Percentiles rank a stretch among this genome's conserved stretches.
phyloP scores from a whole-genome alignment of 257 asterid species.

The Solanum tacnaense region DNA sequence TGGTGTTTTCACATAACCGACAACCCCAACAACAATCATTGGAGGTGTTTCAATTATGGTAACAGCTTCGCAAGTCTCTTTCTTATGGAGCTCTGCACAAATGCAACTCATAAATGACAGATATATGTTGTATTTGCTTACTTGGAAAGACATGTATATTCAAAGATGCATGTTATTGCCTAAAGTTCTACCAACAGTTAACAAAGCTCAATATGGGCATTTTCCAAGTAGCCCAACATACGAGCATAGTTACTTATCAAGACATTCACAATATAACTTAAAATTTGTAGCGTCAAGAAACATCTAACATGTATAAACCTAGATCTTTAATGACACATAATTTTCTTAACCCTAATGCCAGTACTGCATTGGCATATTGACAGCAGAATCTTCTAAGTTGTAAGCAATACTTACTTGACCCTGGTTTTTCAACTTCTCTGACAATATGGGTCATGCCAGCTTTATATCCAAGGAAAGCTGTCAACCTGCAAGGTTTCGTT shows the following conservation, averaged over 20 bases:
- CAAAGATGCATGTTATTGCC: background rate
- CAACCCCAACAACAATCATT: constrained; percentile 70
- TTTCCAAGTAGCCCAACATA: background rate
- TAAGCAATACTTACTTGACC: constrained; percentile 50
- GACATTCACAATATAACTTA: background rate
- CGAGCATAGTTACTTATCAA: background rate
- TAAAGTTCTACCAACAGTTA: background rate
- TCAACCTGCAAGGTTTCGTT: constrained; percentile 48
- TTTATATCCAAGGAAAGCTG: constrained; percentile 77
- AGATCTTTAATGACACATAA: background rate
- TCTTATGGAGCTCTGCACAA: constrained; percentile 65
- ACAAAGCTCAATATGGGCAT: background rate
- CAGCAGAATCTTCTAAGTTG: background rate
- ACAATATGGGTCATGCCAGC: constrained; percentile 92
- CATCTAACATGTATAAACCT: background rate
- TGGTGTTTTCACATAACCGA: constrained; percentile 74
- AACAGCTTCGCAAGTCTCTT: constrained; percentile 82
- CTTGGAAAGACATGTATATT: background rate
- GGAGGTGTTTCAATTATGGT: constrained; percentile 77
- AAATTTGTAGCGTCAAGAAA: background rate
- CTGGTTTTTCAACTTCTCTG: constrained; percentile 83
- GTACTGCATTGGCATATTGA: background rate
- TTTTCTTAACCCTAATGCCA: background rate
- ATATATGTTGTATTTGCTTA: background rate
- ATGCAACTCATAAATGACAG: background rate